Base-by-base conservation (phyloP, 192 early-diverging fungal species). In the Jimgerdemannia flammicorona region DNA sequence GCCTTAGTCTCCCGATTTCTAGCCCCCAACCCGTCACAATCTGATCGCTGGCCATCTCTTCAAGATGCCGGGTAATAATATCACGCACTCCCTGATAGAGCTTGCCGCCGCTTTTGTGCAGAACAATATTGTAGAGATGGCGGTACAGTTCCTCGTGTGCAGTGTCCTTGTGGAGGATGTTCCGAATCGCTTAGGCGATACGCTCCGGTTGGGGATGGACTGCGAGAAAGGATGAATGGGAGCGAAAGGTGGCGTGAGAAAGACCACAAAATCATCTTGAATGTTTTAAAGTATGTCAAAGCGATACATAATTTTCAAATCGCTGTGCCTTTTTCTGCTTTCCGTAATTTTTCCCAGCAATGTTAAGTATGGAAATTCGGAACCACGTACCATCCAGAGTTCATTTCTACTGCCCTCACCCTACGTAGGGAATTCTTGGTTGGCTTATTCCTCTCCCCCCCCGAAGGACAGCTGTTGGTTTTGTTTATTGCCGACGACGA, bases 81-180 rank as follows among this genome's bases (percentile, higher is more conserved):
- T 80, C 86, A n/a, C 81, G 81, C n/a, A 93, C 89, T 44, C 90
- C 94, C 40, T 88, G 77, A 81, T 97, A 98, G 3, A 97, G 87
- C 65, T 88, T 85, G 54, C 92, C 88, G 17, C 96, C 97, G 63
- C 87, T 88, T 78, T 95, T 95, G 70, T 92, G 87, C 43, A 95
- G 81, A 7, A 96, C 95, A 81, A 99, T 78, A 70, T 91, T 94
- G 84, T 97, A 97, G 54, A 93, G 95, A 71, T 87, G 93, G 67
- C 96, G 86, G 79, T 96, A 98, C 1, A 98, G 85, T 79, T 95
- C 91, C 79, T 99, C 97, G 73, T 91, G 98, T 29, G 88, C 86
- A 2, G 92, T 88, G 79, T 96, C 94, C 80, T 94, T 89, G 59
- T 85, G 86, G 81, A 95, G 95, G 71, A 98, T 99, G 75, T 95